phyloP scores from a whole-genome alignment of 176 grass and related monocot species.

The Otatea glauca region DNA sequence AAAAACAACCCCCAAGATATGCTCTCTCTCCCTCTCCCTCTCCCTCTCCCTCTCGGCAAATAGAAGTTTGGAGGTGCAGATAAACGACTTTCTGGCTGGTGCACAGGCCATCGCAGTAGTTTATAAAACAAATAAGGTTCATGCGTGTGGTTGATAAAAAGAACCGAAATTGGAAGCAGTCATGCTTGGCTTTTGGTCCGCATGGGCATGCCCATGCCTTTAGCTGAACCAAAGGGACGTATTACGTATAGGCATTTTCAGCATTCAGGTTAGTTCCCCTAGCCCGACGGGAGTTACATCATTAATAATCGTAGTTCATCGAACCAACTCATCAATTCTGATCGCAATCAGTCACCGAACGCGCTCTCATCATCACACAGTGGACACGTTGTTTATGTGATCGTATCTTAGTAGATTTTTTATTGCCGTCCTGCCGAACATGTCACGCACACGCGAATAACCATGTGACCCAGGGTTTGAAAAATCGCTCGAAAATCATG shows the following conservation, averaged over 20 bases:
- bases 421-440: neutral
- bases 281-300: neutral
- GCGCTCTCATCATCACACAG: neutral
- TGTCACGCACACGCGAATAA: neutral
- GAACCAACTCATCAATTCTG: slow-evolving; percentile 2
- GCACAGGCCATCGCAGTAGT: neutral
- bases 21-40: too few relatives aligned
- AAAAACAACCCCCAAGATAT: neutral
- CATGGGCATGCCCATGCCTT: neutral
- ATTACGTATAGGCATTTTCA: neutral
- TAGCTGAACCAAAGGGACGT: slow-evolving; percentile 28
- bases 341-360: neutral
- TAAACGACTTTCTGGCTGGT: neutral
- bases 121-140: neutral
- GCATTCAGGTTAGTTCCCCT: neutral
- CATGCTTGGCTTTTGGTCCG: neutral
- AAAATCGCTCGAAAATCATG: too few relatives aligned
- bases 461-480: neutral
- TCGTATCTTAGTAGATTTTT: neutral
- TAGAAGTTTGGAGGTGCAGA: neutral
- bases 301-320: neutral
- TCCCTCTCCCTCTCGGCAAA: neutral
- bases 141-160: neutral
- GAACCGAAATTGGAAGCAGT: neutral
- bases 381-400: neutral